Conservation (phyloP, 2,329 filamentous ascomycete genomes). For the Colletotrichum musae region DNA sequence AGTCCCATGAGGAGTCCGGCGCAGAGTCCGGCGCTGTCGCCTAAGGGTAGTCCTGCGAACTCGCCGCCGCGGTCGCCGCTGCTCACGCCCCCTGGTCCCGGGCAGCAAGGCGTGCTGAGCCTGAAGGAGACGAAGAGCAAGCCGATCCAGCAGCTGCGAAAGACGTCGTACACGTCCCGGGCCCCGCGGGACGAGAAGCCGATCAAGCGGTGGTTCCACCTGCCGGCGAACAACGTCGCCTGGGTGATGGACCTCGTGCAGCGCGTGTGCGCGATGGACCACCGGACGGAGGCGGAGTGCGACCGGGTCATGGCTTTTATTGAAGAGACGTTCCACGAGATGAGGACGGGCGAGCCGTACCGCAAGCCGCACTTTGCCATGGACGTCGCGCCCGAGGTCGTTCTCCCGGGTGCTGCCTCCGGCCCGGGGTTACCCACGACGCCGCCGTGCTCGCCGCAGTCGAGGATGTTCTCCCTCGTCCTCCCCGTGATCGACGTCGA, state of each 20-base stretch:
- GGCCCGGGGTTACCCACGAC: neutral
- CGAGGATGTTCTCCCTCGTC: slow-evolving; percentile 41
- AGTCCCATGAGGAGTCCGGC: slow-evolving; percentile 6
- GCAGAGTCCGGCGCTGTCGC: slow-evolving; percentile 1
- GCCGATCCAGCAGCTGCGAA: slow-evolving; percentile 17
- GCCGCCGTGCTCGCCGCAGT: neutral
- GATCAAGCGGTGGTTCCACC: slow-evolving; percentile 41
- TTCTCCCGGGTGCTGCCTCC: neutral
- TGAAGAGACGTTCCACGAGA: slow-evolving; percentile 42
- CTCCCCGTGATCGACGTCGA: slow-evolving; percentile 42
- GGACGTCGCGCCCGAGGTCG: slow-evolving; percentile 5
- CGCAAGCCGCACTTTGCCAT: slow-evolving; percentile 40
- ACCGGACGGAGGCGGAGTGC: slow-evolving; percentile 35
- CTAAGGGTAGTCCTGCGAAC: neutral
- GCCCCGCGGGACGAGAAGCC: slow-evolving; percentile 23
- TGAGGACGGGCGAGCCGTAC: slow-evolving; percentile 39
- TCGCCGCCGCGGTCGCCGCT: slow-evolving; percentile 32
- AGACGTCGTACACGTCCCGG: slow-evolving; percentile 24
- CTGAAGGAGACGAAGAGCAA: slow-evolving; percentile 29
- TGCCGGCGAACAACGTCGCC: slow-evolving; percentile 41
- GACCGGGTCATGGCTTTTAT: slow-evolving; percentile 40
- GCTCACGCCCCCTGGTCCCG: slow-evolving; percentile 3
- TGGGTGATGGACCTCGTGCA: slow-evolving; percentile 43
- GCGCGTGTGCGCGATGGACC: slow-evolving; percentile 40
- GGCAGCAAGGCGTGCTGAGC: slow-evolving; percentile 13